Evolutionary conservation across 2,329 filamentous ascomycete genomes (phyloP).

Genomic region (Cryphonectria radicalis): DNA sequence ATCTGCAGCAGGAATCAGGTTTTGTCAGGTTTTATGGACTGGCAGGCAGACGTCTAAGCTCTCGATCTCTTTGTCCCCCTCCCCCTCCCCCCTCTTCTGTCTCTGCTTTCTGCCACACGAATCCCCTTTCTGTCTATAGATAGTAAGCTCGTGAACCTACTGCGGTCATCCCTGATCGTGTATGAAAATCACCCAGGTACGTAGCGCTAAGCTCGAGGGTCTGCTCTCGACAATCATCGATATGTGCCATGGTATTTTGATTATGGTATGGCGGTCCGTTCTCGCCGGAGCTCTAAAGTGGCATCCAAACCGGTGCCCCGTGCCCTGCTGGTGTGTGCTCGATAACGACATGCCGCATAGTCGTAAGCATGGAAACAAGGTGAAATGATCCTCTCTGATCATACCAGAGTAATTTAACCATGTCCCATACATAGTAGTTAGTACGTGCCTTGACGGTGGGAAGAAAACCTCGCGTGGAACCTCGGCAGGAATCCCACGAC

Average conservation of each 20-base stretch:
- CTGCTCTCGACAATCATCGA: background rate
- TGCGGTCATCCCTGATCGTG: background rate
- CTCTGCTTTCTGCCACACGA: background rate
- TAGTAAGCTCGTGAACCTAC: background rate
- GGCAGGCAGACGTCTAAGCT: background rate
- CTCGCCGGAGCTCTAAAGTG: background rate
- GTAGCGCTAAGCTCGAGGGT: background rate
- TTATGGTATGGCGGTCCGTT: background rate
- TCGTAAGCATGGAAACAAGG: background rate
- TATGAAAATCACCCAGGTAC: background rate
- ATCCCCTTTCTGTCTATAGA: background rate
- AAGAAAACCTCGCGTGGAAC: background rate
- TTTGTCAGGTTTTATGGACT: background rate
- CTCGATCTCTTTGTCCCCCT: background rate
- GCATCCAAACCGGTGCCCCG: background rate
- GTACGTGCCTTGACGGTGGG: background rate
- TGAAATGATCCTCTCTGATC: background rate
- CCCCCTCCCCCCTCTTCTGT: background rate
- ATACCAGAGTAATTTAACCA: background rate
- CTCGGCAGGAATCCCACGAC: background rate
- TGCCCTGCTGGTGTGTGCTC: background rate
- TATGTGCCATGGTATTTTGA: background rate
- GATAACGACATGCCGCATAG: background rate
- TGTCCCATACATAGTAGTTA: background rate
- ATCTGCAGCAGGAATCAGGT: background rate